Evolutionary conservation across 352 stramenopile genomes (phyloP).

Genomic region (Globisporangium ultimum): DNA sequence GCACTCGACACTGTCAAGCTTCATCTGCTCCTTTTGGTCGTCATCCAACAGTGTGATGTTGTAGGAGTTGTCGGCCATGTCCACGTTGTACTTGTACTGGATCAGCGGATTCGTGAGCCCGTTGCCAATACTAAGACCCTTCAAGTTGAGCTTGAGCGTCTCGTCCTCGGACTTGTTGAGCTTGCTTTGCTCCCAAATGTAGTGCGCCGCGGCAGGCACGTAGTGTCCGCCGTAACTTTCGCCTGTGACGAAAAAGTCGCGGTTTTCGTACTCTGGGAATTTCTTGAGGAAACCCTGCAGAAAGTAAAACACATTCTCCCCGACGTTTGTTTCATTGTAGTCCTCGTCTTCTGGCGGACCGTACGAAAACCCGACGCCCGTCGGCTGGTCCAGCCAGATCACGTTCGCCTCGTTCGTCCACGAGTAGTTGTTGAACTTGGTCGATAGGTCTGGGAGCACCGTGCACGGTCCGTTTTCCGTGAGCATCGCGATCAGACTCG

Average conservation of each 20-base stretch:
- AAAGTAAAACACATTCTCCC: constrained; percentile 53
- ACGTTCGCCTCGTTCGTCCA: constrained; percentile 53
- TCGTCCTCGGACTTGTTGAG: neutral
- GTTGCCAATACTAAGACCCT: constrained; percentile 62
- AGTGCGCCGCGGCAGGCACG: constrained; percentile 35
- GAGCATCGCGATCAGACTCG: constrained; percentile 43
- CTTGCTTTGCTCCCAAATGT: constrained; percentile 33
- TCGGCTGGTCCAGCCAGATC: constrained; percentile 53
- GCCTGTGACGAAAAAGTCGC: constrained; percentile 47
- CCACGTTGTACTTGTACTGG: constrained; percentile 25
- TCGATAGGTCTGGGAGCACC: constrained; percentile 33
- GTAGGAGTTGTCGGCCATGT: constrained; percentile 64
- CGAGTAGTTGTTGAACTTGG: constrained; percentile 34
- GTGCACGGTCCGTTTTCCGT: constrained; percentile 51
- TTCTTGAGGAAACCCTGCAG: constrained; percentile 43
- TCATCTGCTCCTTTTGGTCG: constrained; percentile 34
- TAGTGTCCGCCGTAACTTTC: constrained; percentile 60
- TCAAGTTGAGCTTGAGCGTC: constrained; percentile 29
- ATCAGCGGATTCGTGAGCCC: constrained; percentile 33
- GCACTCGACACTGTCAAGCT: constrained; percentile 20
- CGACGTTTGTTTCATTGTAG: constrained; percentile 33
- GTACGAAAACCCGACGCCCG: constrained; percentile 40
- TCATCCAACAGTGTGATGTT: constrained; percentile 47
- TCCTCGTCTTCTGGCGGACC: constrained; percentile 27
- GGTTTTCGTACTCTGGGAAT: constrained; percentile 38